Base-by-base conservation (phyloP, 306 rosid species). In the Trichosanthes truncata region DNA sequence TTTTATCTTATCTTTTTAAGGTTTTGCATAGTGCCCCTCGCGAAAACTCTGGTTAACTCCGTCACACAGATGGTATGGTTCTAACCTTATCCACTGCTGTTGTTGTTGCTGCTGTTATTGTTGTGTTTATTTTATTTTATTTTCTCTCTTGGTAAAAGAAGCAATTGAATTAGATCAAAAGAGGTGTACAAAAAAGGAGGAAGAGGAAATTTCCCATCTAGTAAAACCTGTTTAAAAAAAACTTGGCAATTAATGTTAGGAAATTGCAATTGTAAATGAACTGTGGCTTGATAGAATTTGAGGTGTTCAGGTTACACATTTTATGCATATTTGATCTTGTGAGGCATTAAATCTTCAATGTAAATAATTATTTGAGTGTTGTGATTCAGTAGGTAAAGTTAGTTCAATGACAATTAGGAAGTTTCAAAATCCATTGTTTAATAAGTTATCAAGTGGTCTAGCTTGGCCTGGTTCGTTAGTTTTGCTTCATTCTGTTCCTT, bases 1-100 rank as follows among this genome's bases (percentile, higher is more conserved):
- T 65, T 18, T 53, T 18, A 79, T 81, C 36, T 69, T 71, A 25
- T 46, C 40, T 12, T 46, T 72, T 26, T 13, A 46, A 90, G 98
- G 98, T 94, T 94, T 85, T 94, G 93, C 89, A 59, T 92, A 71
- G 41, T 90, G 77, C 97, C 97, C 62, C 90, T 94, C 57, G 88
- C 89, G 76, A 90, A 79, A 85, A 82, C 83, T 84, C 81, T 85
- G 83, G 67, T 84, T 74, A 85, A 83, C 81, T 86, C 71, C 86
- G 87, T 89, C 81, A 86, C 94, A 0, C 82, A 89, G 48, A 85
- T 91, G 93, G 98, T 94, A 94, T 75, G 91, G 46, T 79, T 45
- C 51, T 14, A 56, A 38, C 51, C 31, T 46, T 72, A 46, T 72
- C 25, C 75, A 41, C 20, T 38, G 13, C 29, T 21, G 10, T 40